phyloP scores from a whole-genome alignment of 2,329 filamentous ascomycete genomes.

The Dryadomyces sulphureus region DNA sequence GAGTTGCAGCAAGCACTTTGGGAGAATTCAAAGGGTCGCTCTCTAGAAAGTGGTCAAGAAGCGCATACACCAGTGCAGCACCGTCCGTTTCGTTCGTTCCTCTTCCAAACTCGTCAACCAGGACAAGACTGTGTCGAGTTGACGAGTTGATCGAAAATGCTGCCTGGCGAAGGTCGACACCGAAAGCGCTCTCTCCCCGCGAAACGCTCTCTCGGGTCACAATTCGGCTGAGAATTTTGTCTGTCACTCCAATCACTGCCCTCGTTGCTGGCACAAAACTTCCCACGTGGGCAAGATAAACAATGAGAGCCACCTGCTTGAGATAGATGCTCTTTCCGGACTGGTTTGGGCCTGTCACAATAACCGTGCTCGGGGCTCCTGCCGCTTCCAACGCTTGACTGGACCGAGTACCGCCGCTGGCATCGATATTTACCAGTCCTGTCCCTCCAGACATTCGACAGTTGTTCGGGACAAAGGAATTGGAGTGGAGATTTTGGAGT shows the following conservation, averaged over 20 bases:
- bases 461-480: conserved; percentile 72
- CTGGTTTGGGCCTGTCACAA: conserved; percentile 88
- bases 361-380: conserved; percentile 47
- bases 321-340: conserved; percentile 94
- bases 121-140: conserved; percentile 61
- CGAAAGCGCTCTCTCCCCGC: conserved; percentile 45
- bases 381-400: not conserved
- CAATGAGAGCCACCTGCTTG: conserved; percentile 81
- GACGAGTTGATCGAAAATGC: conserved; percentile 60
- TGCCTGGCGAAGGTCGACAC: conserved; percentile 76
- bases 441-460: conserved; percentile 55
- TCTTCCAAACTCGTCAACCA: conserved; percentile 86
- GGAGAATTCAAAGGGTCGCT: conserved; percentile 29
- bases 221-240: conserved; percentile 81
- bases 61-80: conserved; percentile 40
- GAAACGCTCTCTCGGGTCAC: conserved; percentile 54
- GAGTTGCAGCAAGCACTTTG: conserved; percentile 46
- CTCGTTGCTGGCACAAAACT: conserved; percentile 74
- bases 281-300: conserved; percentile 85
- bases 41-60: conserved; percentile 40
- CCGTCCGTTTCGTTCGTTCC: conserved; percentile 45
- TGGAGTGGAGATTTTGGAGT: conserved; percentile 70
- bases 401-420: not conserved
- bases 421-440: conserved; percentile 9
- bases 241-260: conserved; percentile 72